Evolutionary conservation across 176 grass and related monocot genomes (phyloP).

Genomic region (Puya raimondii): DNA sequence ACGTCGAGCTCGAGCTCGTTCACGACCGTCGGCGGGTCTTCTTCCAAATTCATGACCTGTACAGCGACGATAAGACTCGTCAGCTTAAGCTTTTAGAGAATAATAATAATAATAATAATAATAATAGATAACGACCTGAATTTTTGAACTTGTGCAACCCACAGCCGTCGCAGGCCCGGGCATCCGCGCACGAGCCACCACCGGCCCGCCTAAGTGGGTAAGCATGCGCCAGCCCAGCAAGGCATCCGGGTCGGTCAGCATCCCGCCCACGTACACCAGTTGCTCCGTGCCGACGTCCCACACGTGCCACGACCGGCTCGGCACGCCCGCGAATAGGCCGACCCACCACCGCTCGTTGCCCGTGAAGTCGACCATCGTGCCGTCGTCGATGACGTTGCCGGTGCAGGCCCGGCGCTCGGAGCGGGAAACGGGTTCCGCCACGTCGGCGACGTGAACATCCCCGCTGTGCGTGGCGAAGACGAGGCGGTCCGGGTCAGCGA

Average conservation of each 20-base stretch:
- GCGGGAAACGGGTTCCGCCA: not conserved
- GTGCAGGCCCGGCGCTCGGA: constrained; percentile 1
- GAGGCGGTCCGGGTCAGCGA: constrained; percentile 14
- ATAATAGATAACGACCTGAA: constrained; percentile 11
- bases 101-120: too few relatives aligned
- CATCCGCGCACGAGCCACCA: constrained; percentile 17
- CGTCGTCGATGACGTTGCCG: constrained; percentile 28
- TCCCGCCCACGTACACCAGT: constrained; percentile 27
- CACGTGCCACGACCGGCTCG: constrained; percentile 30
- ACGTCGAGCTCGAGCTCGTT: constrained; percentile 13
- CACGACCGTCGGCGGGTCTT: not conserved
- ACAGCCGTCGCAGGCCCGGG: not conserved
- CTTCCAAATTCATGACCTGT: constrained; percentile 2
- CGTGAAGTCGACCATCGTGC: constrained; percentile 30
- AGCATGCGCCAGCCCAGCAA: constrained; percentile 32
- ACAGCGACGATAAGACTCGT: too few relatives aligned
- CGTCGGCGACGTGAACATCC: constrained; percentile 16
- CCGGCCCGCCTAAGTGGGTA: constrained; percentile 7
- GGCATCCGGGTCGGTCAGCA: constrained; percentile 19
- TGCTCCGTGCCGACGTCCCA: constrained; percentile 25
- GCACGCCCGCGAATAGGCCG: constrained; percentile 35
- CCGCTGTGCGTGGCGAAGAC: constrained; percentile 24
- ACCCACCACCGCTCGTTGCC: constrained; percentile 27
- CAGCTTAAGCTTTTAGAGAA: too few relatives aligned
- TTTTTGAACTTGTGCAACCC: constrained; percentile 24